These are phyloP conservation scores for Huntiella savannae DNA, from an alignment of 2,329 filamentous ascomycete genomes.

Conservation along the genomic window DNA sequence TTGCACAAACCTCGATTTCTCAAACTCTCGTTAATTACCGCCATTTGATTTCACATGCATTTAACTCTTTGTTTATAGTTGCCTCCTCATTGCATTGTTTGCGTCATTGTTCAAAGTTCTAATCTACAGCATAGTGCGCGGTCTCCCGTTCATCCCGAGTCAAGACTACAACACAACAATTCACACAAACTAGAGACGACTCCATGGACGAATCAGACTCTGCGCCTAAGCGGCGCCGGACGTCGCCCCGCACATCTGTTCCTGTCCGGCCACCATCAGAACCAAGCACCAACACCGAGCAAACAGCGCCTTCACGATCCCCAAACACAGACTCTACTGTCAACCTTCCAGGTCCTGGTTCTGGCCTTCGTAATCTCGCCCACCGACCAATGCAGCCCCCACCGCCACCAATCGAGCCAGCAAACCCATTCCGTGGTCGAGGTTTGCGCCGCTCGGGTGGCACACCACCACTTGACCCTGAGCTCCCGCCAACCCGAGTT, in stretches of 20 bases:
- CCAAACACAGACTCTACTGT: neutral
- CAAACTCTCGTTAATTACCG: too few relatives aligned
- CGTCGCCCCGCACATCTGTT: slow-evolving; percentile 32
- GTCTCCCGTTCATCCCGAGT: too few relatives aligned
- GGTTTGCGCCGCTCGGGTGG: slow-evolving; percentile 14
- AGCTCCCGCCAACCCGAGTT: slow-evolving; percentile 40
- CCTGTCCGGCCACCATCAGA: slow-evolving; percentile 14
- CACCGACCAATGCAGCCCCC: neutral
- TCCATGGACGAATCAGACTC: slow-evolving; percentile 28
- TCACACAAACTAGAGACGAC: too few relatives aligned
- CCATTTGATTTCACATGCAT: too few relatives aligned
- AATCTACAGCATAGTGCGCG: too few relatives aligned
- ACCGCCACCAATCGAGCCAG: neutral
- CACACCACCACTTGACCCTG: slow-evolving; percentile 21
- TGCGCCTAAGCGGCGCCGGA: slow-evolving; percentile 45
- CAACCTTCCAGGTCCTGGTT: too few relatives aligned
- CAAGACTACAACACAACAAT: too few relatives aligned
- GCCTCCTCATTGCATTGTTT: too few relatives aligned
- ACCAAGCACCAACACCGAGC: slow-evolving; percentile 1
- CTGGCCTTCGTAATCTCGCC: too few relatives aligned
- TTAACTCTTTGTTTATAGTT: too few relatives aligned
- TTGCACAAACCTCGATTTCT: too few relatives aligned
- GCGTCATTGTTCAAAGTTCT: too few relatives aligned
- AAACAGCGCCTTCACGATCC: neutral
- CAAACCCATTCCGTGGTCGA: slow-evolving; percentile 10